Percentiles rank a stretch among this genome's conserved stretches.
These are phyloP conservation scores for Hortiboletus rubellus DNA, from an alignment of 1,284 basidiomycete species.

Conservation along the genomic window DNA sequence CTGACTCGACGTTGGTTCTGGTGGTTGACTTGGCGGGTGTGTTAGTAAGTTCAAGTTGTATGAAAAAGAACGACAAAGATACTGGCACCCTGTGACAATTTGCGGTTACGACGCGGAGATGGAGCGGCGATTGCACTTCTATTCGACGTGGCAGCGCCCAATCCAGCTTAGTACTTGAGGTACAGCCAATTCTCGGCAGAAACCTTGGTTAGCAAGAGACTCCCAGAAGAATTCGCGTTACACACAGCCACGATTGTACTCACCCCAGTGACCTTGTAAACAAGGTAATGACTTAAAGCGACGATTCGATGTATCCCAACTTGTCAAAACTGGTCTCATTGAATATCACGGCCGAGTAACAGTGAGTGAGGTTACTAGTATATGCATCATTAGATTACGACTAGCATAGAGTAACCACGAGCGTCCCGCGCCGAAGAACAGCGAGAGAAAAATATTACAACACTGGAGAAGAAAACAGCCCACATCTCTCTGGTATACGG, in stretches of 20 bases:
- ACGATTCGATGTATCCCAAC: not conserved
- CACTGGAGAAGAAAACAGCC: not conserved
- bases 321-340: not conserved
- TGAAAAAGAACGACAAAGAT: not conserved
- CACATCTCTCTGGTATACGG: not conserved
- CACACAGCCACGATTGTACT: too few relatives aligned
- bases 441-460: not conserved
- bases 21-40: not conserved
- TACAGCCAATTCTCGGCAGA: too few relatives aligned
- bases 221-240: too few relatives aligned
- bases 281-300: too few relatives aligned
- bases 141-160: too few relatives aligned
- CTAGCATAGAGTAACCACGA: not conserved
- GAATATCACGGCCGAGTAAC: not conserved
- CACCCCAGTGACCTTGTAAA: too few relatives aligned
- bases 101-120: not conserved
- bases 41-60: not conserved
- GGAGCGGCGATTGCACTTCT: too few relatives aligned
- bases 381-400: not conserved
- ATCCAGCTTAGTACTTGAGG: too few relatives aligned
- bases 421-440: not conserved
- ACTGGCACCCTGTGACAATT: too few relatives aligned
- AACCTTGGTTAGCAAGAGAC: too few relatives aligned
- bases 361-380: too few relatives aligned
- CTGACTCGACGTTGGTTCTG: not conserved